Evolutionary conservation across 2,329 filamentous ascomycete genomes (phyloP).

Genomic region (Hypoxylon sp.): DNA sequence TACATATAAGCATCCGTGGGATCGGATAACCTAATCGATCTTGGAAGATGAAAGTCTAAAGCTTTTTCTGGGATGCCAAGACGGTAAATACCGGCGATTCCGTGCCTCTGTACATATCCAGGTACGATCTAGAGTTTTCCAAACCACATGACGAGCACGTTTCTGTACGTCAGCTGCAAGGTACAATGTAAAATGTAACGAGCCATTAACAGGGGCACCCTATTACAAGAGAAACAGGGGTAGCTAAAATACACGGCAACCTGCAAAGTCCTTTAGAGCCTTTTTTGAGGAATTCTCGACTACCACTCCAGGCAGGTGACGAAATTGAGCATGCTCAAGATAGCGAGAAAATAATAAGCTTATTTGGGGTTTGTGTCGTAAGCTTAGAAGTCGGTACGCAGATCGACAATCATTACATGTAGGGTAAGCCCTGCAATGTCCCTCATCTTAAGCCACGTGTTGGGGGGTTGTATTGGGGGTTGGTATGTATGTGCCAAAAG

Average conservation of each 20-base stretch:
- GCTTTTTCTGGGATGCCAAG: conserved; percentile 28
- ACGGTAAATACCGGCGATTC: conserved; percentile 6
- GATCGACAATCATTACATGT: neutral
- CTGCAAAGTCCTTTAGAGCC: conserved; percentile 11
- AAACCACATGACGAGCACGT: conserved; percentile 19
- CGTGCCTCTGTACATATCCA: conserved; percentile 6
- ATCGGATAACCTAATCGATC: conserved; percentile 1
- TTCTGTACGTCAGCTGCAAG: conserved; percentile 34
- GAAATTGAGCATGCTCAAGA: neutral
- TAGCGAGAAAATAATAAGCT: conserved; percentile 33
- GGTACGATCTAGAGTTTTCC: conserved; percentile 16
- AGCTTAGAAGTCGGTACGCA: neutral
- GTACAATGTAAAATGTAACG: conserved; percentile 41
- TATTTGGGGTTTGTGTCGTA: conserved; percentile 10
- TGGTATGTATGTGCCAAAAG: neutral
- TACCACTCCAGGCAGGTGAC: conserved; percentile 14
- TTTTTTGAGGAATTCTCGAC: conserved; percentile 10
- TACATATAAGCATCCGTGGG: neutral
- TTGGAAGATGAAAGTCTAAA: neutral
- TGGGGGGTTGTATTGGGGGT: neutral
- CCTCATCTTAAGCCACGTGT: conserved; percentile 12
- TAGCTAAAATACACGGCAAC: conserved; percentile 13
- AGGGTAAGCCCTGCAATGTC: neutral
- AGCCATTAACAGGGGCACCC: conserved; percentile 30
- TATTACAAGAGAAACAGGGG: conserved; percentile 25